Evolutionary conservation across 169 alveolate genomes (phyloP).

Genomic region (Plasmodium berghei): DNA sequence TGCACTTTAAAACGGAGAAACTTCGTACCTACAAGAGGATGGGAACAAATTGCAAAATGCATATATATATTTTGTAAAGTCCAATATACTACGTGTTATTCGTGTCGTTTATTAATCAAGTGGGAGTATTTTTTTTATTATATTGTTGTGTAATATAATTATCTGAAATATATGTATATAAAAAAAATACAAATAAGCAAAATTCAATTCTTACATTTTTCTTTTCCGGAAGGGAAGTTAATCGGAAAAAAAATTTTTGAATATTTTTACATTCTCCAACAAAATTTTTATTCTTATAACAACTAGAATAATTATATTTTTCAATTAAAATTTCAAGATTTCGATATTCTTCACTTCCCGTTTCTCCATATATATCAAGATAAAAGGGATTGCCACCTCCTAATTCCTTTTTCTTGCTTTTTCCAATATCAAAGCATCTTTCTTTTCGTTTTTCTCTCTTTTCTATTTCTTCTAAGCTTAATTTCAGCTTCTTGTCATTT

Average conservation of each 20-base stretch:
- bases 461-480: conserved; percentile 54
- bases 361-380: conserved; percentile 17
- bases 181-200: background rate
- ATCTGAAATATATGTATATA: background rate
- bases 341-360: conserved; percentile 14
- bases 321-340: conserved; percentile 47
- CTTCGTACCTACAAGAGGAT: conserved; percentile 32
- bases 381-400: conserved; percentile 1
- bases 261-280: conserved; percentile 84
- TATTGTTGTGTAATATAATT: background rate
- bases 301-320: conserved; percentile 37
- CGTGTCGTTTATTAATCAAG: no score
- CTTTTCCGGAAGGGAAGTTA: conserved; percentile 89
- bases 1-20: conserved; percentile 49
- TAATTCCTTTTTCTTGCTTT: conserved; percentile 17
- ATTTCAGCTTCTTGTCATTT: conserved; percentile 38
- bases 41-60: background rate
- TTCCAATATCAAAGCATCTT: conserved; percentile 15
- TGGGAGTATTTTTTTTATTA: no score
- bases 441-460: conserved; percentile 49
- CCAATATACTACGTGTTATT: background rate
- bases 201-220: conserved; percentile 69
- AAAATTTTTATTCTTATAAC: conserved; percentile 77
- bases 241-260: conserved; percentile 87
- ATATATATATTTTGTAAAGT: background rate